Evolutionary conservation across 1,284 basidiomycete genomes (phyloP), one percentile per base, ranked within the genome.

Genomic region (Cryptococcus hybrid): DNA sequence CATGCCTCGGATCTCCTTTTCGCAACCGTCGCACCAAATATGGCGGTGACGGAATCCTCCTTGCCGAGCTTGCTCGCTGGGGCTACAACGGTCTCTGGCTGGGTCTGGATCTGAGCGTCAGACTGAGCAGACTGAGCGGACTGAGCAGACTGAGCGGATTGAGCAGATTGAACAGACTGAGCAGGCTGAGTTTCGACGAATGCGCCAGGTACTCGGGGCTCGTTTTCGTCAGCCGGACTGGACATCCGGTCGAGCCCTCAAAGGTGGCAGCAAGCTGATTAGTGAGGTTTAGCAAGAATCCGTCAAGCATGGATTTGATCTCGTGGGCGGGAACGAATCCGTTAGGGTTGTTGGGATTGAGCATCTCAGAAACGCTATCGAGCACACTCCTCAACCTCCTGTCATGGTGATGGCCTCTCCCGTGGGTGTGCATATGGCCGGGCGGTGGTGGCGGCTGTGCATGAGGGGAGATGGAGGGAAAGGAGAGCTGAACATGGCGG

Each of bases 251-350:
- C 7, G 69, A 61, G 2, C 60, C 61, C 35, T 74, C 71, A 38
- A 76, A 71, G 6, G 69, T 75, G 43, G 61, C 66, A 5, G 70
- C 70, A 18, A 78, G 68, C 59, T 78, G 76, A 42, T 70, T 69
- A n/a, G 73, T 65, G 50, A 78, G 62, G 61, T 78, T 74, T 52
- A 61, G 62, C 9, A 78, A 62, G 70, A 78, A 78, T 5, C 64
- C 62, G 54, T 78, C 76, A 30, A 77, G 67, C 51, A 76, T 67
- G 5, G 64, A 56, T 55, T 73, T 74, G 51, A 78, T 64, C 52
- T 78, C 76, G 18, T 70, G 66, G 1, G 69, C 65, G 15, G 71
- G 68, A 11, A 65, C 56, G 37, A 66, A 54, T 0, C 61, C 56
- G 5, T 57, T 48, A 5, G 60, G 51, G 36, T 49, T 49, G 51